phyloP scores from a whole-genome alignment of 2,329 filamentous ascomycete genomes.

The Boeremia exigua region DNA sequence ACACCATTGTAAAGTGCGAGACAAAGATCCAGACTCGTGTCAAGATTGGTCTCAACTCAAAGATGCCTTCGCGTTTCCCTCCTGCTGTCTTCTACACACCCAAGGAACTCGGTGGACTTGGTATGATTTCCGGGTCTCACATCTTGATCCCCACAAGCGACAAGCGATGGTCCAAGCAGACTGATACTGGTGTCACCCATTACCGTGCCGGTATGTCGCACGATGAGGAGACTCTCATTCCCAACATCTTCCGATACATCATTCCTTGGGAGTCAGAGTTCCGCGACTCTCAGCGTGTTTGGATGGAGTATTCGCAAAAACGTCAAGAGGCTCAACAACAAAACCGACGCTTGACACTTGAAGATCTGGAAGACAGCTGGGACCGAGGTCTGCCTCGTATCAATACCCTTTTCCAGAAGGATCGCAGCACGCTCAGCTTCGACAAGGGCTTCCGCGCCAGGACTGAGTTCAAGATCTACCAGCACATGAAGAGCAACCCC shows the following conservation, averaged over 20 bases:
- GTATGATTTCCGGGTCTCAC: constrained; percentile 98
- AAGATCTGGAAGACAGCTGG: constrained; percentile 98
- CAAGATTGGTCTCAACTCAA: constrained; percentile 98
- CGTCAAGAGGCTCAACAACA: constrained; percentile 96
- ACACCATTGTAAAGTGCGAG: constrained; percentile 99
- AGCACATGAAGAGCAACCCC: constrained; percentile 98
- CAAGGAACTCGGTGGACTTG: constrained; percentile 93
- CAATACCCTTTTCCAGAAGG: constrained; percentile 98
- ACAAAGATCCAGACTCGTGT: constrained; percentile 99
- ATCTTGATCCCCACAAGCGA: constrained; percentile 97
- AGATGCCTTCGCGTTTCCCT: constrained; percentile 98
- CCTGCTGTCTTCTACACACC: constrained; percentile 98
- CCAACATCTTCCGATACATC: constrained; percentile 99
- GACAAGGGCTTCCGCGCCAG: constrained; percentile 97
- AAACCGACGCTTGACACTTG: constrained; percentile 89
- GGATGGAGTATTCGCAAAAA: constrained; percentile 99
- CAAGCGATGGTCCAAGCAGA: constrained; percentile 98
- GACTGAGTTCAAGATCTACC: constrained; percentile 97
- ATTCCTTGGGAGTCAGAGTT: constrained; percentile 99
- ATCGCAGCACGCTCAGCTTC: constrained; percentile 93
- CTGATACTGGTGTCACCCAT: constrained; percentile 94
- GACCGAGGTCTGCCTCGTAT: constrained; percentile 96
- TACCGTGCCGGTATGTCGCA: constrained; percentile 98
- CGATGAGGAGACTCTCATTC: constrained; percentile 95
- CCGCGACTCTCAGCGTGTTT: constrained; percentile 97